Evolutionary conservation across 768 basidiomycete species (phyloP), one percentile per base, ranked within the genome.

Genomic region (Suillus luteus): DNA sequence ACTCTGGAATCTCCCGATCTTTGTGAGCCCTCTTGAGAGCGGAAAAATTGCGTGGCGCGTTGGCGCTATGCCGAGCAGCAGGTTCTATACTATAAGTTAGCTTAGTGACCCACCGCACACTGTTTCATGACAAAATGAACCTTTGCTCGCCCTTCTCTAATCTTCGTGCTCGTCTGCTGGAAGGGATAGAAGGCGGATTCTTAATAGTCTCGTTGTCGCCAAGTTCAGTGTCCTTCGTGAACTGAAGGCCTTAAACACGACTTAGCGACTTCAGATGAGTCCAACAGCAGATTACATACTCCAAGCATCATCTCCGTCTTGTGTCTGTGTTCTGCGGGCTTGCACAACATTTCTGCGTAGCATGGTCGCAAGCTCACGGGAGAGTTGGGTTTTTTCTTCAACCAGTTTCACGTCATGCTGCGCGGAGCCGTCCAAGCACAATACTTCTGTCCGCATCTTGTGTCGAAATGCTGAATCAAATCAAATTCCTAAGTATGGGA

Each of bases 321-420:
- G 67, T n/a, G 71, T 71, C 19, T 76, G 62, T 11, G 85, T 79
- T 69, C 78, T 84, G 51, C 78, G 75, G 2, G 87, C 96, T 75
- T 98, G 96, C 0, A 94, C 95, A 51, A 99, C 81, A 73, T 99
- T 98, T 73, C 79, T 85, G 65, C 90, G 81, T 64, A 98, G 72
- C 41, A 92, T 85, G 27, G 79, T 71, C 5, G 95, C 92, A 51
- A 95, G 81, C 49, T 97, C 93, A 59, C 79, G 81, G 49, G 88
- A 85, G 5, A 90, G 77, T 60, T 81, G 80, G 7, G 84, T 82
- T 63, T 85, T 84, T 61, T 84, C 80, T 68, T 85, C 78, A 59
- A 87, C 86, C 14, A 76, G 73, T 41, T 74, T 74, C 6, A 82
- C 73, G 65, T 88, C 84, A 4, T 82, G 72, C 54, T 80, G 74